These are phyloP conservation scores for Penicillium sp. DNA, from an alignment of 2,329 filamentous ascomycete species.

Conservation along the genomic window DNA sequence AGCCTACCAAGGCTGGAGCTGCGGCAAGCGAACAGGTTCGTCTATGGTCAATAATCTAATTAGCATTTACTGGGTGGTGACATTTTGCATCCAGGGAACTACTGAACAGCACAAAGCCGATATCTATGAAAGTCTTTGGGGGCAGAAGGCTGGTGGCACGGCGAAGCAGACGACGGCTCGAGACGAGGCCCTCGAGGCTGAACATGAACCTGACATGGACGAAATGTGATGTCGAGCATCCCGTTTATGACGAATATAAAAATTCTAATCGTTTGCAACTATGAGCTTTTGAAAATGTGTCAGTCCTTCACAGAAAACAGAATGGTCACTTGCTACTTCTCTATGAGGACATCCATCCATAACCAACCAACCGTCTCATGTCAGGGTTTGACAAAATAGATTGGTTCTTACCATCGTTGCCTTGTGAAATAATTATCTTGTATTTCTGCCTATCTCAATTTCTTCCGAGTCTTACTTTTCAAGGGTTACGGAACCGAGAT, in stretches of 20 bases:
- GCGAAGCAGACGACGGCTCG: background rate
- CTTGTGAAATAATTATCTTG: too few species aligned
- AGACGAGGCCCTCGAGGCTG: slow-evolving; percentile 6
- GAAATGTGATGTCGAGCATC: slow-evolving; percentile 12
- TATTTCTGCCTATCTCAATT: too few species aligned
- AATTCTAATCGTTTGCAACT: too few species aligned
- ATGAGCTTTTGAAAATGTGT: background rate
- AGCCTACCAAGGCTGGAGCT: too few species aligned
- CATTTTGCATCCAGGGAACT: slow-evolving; percentile 7
- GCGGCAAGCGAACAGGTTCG: background rate
- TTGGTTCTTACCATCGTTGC: too few species aligned
- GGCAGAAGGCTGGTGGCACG: background rate
- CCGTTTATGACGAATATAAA: background rate
- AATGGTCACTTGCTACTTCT: too few species aligned
- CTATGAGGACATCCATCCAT: too few species aligned
- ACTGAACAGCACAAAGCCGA: slow-evolving; percentile 16
- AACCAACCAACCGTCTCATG: too few species aligned
- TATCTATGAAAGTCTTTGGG: slow-evolving; percentile 21
- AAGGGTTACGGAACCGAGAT: too few species aligned
- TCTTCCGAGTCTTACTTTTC: too few species aligned
- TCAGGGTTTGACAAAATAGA: too few species aligned
- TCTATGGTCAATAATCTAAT: background rate
- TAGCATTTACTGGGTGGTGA: background rate
- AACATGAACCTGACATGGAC: slow-evolving; percentile 17
- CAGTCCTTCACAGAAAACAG: too few species aligned